These are phyloP conservation scores for Kregervanrija pseudodelftensis DNA, from an alignment of 805 yeast species.

Conservation along the genomic window DNA sequence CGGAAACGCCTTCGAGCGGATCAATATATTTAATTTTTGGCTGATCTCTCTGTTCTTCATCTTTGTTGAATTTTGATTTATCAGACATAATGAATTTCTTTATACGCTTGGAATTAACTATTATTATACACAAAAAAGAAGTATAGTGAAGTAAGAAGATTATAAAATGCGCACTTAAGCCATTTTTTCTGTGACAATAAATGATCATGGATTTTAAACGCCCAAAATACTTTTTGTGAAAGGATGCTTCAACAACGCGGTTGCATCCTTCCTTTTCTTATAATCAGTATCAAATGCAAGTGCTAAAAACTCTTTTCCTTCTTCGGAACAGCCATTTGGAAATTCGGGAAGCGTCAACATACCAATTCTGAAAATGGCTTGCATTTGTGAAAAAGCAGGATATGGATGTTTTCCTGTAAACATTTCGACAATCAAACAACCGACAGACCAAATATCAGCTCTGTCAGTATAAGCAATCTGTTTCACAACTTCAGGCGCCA, in stretches of 20 bases:
- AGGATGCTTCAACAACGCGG: constrained; percentile 55
- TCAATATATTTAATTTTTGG: not conserved
- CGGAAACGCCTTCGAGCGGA: constrained; percentile 5
- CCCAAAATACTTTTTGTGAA: not conserved
- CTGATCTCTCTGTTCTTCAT: not conserved
- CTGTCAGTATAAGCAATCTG: constrained; percentile 86
- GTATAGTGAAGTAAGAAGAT: not conserved
- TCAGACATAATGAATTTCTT: not conserved
- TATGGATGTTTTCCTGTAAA: constrained; percentile 94
- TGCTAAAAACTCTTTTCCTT: constrained; percentile 57
- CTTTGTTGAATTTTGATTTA: not conserved
- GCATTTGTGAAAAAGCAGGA: constrained; percentile 93
- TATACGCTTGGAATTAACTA: not conserved
- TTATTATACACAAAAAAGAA: not conserved
- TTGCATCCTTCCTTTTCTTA: constrained; percentile 65
- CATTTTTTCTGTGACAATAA: not conserved
- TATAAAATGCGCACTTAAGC: not conserved
- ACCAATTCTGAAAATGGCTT: constrained; percentile 92
- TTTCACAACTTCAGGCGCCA: constrained; percentile 98
- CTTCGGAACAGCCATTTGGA: constrained; percentile 65
- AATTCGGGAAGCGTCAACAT: constrained; percentile 73
- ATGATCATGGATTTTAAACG: not conserved
- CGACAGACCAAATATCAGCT: constrained; percentile 97
- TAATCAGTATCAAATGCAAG: constrained; percentile 72
- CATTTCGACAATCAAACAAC: constrained; percentile 91